Evolutionary conservation across 805 yeast genomes (phyloP).

Genomic region (Hanseniaspora lindneri): DNA sequence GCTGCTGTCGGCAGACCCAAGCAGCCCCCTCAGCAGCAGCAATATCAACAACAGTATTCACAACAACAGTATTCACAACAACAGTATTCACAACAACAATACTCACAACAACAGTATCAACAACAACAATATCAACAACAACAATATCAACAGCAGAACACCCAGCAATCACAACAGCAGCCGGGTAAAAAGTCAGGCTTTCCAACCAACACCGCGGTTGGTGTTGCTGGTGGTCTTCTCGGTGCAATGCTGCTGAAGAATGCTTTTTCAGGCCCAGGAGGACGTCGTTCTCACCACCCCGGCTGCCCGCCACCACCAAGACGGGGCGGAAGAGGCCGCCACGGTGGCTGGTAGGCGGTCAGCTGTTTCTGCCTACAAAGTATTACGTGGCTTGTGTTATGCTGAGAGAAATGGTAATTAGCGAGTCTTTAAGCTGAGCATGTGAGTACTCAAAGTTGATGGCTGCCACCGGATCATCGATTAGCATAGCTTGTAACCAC

Average conservation of each 20-base stretch:
- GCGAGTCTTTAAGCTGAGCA: no score
- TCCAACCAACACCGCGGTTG: slow-evolving; percentile 20
- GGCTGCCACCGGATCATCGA: no score
- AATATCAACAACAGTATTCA: slow-evolving; percentile 14
- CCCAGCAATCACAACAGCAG: no score
- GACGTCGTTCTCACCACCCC: neutral
- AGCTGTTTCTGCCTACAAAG: no score
- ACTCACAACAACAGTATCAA: slow-evolving; percentile 16
- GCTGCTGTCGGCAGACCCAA: no score
- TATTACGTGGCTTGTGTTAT: no score
- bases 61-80: slow-evolving; percentile 20
- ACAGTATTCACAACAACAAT: slow-evolving; percentile 22
- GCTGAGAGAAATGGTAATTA: no score
- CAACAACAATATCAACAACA: slow-evolving; percentile 21
- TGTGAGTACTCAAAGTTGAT: no score
- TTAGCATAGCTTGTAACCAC: no score
- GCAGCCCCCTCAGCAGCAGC: slow-evolving; percentile 16
- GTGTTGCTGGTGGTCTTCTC: slow-evolving; percentile 9
- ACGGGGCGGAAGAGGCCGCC: neutral
- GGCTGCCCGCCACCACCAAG: neutral
- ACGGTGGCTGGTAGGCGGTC: neutral
- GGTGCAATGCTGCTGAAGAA: slow-evolving; percentile 1
- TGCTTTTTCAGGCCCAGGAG: neutral
- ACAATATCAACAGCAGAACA: slow-evolving; percentile 13
- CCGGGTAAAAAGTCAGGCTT: no score